Percentiles rank a stretch among this genome's conserved stretches.
These are phyloP conservation scores for Halteria grandinella DNA, from an alignment of 73 alveolate genomes.

Conservation along the genomic window DNA sequence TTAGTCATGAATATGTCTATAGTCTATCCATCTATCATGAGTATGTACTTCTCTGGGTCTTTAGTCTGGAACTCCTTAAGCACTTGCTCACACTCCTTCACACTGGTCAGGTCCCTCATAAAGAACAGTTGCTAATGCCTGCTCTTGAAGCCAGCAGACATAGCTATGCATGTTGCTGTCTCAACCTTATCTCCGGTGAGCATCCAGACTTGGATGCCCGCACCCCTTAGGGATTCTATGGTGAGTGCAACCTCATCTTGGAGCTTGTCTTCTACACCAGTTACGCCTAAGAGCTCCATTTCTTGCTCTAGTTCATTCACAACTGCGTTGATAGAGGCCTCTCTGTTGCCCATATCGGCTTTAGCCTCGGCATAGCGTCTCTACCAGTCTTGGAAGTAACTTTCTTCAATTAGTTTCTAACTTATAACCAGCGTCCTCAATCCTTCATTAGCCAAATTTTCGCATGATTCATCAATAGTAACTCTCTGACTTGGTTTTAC, in stretches of 20 bases:
- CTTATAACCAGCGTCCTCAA: slow-evolving; percentile 88
- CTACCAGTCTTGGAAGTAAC: slow-evolving; percentile 62
- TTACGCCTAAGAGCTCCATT: slow-evolving; percentile 79
- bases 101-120: slow-evolving; percentile 43
- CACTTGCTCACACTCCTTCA: slow-evolving; percentile 3
- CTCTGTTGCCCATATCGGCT: slow-evolving; percentile 51
- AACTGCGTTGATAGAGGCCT: slow-evolving; percentile 44
- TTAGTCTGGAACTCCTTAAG: slow-evolving; percentile 45
- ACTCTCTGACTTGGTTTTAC: slow-evolving; percentile 72
- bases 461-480: slow-evolving; percentile 77
- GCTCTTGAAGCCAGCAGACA: slow-evolving; percentile 73
- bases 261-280: slow-evolving; percentile 87
- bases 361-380: slow-evolving; percentile 62
- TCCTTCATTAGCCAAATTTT: slow-evolving; percentile 89
- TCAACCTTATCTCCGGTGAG: slow-evolving; percentile 88
- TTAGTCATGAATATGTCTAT: slow-evolving; percentile 62
- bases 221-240: slow-evolving; percentile 74
- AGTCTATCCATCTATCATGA: slow-evolving; percentile 80
- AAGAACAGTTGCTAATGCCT: slow-evolving; percentile 27
- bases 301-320: slow-evolving; percentile 71
- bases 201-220: slow-evolving; percentile 89
- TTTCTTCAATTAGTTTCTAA: slow-evolving; percentile 71
- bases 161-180: slow-evolving; percentile 84
- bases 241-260: slow-evolving; percentile 76
- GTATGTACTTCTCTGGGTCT: slow-evolving; percentile 35